A percentile compares a stretch with the other conserved stretches of the same genome.
Conservation (phyloP, 2,329 filamentous ascomycete species). For the Tolypocladium nubicola region DNA sequence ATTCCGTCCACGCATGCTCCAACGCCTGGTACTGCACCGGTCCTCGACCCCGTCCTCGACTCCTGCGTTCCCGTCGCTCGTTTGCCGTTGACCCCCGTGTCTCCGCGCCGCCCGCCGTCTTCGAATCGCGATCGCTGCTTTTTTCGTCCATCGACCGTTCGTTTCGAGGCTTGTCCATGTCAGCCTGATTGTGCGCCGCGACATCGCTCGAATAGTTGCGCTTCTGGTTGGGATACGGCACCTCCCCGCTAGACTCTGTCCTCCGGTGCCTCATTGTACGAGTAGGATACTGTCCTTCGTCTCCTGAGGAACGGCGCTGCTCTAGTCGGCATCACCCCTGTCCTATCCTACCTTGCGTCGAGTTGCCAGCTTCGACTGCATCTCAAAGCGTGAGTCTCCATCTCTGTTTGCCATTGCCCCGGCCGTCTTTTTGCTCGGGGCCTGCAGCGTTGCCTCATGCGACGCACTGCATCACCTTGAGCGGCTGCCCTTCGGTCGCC, state of each 20-base stretch:
- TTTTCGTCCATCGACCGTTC: not conserved
- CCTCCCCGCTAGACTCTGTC: not conserved
- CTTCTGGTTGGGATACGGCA: not conserved
- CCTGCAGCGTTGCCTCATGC: not conserved
- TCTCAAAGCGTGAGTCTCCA: not conserved
- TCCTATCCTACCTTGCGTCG: not conserved
- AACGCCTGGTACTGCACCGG: not conserved
- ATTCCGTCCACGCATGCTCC: not conserved
- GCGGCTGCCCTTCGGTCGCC: not conserved
- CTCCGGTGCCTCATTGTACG: not conserved
- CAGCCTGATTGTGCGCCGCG: not conserved
- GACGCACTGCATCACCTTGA: not conserved
- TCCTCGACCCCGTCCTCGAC: not conserved
- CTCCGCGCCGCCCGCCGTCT: not conserved
- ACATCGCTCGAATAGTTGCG: not conserved
- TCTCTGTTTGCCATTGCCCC: not conserved
- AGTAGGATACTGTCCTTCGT: not conserved
- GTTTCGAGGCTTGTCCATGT: not conserved
- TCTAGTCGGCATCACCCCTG: not conserved
- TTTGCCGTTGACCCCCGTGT: not conserved
- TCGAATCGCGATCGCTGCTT: not conserved
- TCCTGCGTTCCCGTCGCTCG: not conserved
- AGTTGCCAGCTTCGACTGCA: not conserved
- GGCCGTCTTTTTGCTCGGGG: not conserved
- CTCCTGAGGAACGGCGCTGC: not conserved